These are phyloP conservation scores for Lumnitzera littorea DNA, from an alignment of 345 rosid genomes.

Conservation along the genomic window DNA sequence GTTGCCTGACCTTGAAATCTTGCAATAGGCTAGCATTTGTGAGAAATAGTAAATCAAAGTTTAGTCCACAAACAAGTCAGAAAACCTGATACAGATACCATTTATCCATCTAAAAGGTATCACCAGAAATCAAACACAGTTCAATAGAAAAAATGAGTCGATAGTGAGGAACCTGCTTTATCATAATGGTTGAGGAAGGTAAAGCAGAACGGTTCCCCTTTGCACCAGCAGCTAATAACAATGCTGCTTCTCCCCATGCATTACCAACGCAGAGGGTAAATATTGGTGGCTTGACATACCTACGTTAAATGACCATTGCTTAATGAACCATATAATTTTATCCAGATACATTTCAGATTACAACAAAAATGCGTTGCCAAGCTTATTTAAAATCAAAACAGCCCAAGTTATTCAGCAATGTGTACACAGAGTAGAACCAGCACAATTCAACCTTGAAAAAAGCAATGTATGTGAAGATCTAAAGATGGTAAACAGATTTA, in stretches of 20 bases:
- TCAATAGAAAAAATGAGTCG: conserved; percentile 7
- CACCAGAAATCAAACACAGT: not conserved
- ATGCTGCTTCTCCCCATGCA: conserved; percentile 99
- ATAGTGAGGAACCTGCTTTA: conserved; percentile 42
- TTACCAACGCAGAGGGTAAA: conserved; percentile 92
- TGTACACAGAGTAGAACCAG: too few relatives aligned
- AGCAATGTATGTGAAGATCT: not conserved
- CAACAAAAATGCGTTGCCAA: not conserved
- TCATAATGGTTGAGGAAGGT: conserved; percentile 67
- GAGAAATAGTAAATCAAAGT: conserved; percentile 7
- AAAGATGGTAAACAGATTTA: not conserved
- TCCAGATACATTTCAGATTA: conserved; percentile 2
- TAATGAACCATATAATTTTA: not conserved
- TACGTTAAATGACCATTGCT: conserved; percentile 18
- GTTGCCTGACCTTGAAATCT: conserved; percentile 97
- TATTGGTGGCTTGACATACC: conserved; percentile 81
- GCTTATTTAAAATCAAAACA: too few relatives aligned
- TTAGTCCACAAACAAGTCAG: not conserved
- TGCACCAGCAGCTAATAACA: conserved; percentile 69
- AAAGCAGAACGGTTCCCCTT: conserved; percentile 60
- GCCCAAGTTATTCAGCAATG: too few relatives aligned
- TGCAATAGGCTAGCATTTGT: conserved; percentile 68
- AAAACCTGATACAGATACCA: not conserved
- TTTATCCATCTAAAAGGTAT: not conserved
- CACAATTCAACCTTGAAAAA: not conserved